A percentile compares a stretch with the other conserved stretches of the same genome.
phyloP scores from a whole-genome alignment of 1,139 yeast species.

The Geotrichum klebahnii region DNA sequence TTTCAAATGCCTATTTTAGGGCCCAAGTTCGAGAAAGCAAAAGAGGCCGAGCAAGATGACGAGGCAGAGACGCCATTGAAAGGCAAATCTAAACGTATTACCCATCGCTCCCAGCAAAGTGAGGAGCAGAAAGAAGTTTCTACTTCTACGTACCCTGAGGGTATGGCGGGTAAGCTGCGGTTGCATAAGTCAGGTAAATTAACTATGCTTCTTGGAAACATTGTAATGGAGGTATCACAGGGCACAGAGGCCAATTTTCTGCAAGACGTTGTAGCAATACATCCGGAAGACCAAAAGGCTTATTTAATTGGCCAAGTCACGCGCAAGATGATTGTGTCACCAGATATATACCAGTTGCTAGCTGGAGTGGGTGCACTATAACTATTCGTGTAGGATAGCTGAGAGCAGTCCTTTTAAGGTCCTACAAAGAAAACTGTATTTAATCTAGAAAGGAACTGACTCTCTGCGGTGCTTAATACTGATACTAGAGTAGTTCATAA shows the following conservation, averaged over 20 bases:
- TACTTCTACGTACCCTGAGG: constrained; percentile 39
- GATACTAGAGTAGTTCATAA: too few relatives aligned
- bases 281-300: constrained; percentile 47
- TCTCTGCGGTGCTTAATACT: too few relatives aligned
- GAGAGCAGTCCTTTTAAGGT: too few relatives aligned
- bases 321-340: constrained; percentile 55
- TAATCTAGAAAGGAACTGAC: too few relatives aligned
- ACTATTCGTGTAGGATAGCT: too few relatives aligned
- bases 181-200: constrained; percentile 79
- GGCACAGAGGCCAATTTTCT: constrained; percentile 73
- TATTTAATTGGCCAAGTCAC: constrained; percentile 60
- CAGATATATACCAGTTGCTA: constrained; percentile 34
- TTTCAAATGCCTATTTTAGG: constrained; percentile 69
- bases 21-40: constrained; percentile 48
- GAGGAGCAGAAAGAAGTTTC: not conserved
- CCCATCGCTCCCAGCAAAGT: too few relatives aligned
- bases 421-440: too few relatives aligned
- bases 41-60: too few relatives aligned
- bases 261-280: constrained; percentile 69
- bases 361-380: constrained; percentile 6
- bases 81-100: constrained; percentile 22
- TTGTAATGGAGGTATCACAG: constrained; percentile 61
- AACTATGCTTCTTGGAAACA: constrained; percentile 67
- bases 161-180: constrained; percentile 67
- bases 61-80: not conserved